These are phyloP conservation scores for Stylonectria norvegica DNA, from an alignment of 2,329 filamentous ascomycete genomes.

Conservation along the genomic window DNA sequence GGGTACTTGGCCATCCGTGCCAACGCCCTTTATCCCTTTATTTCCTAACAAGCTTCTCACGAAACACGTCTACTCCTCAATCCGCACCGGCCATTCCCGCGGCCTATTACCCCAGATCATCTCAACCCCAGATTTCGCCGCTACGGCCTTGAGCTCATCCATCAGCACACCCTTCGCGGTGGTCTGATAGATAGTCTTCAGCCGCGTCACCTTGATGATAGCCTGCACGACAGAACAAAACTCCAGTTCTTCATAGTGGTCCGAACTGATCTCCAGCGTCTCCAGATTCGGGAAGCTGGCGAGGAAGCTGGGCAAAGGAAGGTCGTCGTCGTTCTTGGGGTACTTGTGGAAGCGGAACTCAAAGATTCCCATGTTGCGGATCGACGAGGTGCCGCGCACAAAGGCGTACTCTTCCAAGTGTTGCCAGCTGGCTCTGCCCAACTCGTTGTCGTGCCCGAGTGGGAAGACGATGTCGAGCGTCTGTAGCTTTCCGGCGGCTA, in stretches of 20 bases:
- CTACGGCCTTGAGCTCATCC: slow-evolving; percentile 28
- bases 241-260: slow-evolving; percentile 28
- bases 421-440: slow-evolving; percentile 25
- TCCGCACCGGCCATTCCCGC: slow-evolving; percentile 30
- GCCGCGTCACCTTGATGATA: slow-evolving; percentile 29
- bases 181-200: slow-evolving; percentile 34
- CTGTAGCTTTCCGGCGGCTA: slow-evolving; percentile 28
- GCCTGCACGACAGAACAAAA: slow-evolving; percentile 29
- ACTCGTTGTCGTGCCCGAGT: slow-evolving; percentile 19
- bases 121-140: slow-evolving; percentile 23
- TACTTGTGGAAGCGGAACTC: slow-evolving; percentile 33
- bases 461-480: slow-evolving; percentile 38
- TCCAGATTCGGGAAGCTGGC: slow-evolving; percentile 37
- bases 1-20: too few relatives aligned
- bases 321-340: slow-evolving; percentile 27
- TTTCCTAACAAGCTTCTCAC: too few relatives aligned
- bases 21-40: too few relatives aligned
- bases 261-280: slow-evolving; percentile 33
- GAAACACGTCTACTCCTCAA: slow-evolving; percentile 20
- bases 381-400: slow-evolving; percentile 33
- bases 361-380: slow-evolving; percentile 34
- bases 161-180: slow-evolving; percentile 29
- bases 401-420: slow-evolving; percentile 34
- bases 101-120: slow-evolving; percentile 30
- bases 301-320: slow-evolving; percentile 34